Percentiles rank a stretch among this genome's conserved stretches.
Evolutionary conservation across 495 filamentous ascomycete species (phyloP).

Genomic region (Hypoxylon perforatum): DNA sequence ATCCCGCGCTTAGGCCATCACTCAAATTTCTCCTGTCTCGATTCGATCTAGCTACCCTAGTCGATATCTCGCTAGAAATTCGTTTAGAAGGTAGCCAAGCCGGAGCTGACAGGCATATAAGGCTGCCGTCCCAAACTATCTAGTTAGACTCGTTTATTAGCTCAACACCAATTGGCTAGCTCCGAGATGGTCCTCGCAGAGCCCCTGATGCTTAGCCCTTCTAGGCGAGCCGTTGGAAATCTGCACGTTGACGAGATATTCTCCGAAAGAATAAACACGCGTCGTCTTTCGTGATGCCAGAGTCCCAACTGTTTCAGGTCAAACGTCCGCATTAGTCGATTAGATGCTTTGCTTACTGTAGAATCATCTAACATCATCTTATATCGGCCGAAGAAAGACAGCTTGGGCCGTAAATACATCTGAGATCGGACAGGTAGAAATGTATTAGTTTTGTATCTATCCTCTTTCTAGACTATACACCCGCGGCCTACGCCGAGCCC

Average conservation of each 20-base stretch:
- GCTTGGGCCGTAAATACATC: not conserved
- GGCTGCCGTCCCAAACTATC: not conserved
- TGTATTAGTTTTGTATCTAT: conserved; percentile 6
- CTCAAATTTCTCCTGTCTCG: not conserved
- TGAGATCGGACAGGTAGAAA: not conserved
- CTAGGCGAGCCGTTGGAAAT: not conserved
- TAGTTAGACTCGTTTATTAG: not conserved
- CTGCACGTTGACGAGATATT: not conserved
- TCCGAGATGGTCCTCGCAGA: not conserved
- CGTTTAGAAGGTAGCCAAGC: conserved; percentile 6
- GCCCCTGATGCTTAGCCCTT: not conserved
- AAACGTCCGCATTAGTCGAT: not conserved
- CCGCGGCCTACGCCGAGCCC: conserved; percentile 12
- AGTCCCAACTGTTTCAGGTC: not conserved
- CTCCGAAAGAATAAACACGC: not conserved
- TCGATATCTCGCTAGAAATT: conserved; percentile 11
- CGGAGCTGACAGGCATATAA: not conserved
- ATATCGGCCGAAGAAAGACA: not conserved
- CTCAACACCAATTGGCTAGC: not conserved
- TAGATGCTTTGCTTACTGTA: not conserved
- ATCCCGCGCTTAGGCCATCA: not conserved
- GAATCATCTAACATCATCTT: conserved; percentile 3
- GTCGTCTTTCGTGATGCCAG: not conserved
- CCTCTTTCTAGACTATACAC: conserved; percentile 8
- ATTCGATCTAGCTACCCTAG: too few species aligned